Base-by-base conservation (phyloP, 768 basidiomycete genomes). In the Fomitopsis serialis region DNA sequence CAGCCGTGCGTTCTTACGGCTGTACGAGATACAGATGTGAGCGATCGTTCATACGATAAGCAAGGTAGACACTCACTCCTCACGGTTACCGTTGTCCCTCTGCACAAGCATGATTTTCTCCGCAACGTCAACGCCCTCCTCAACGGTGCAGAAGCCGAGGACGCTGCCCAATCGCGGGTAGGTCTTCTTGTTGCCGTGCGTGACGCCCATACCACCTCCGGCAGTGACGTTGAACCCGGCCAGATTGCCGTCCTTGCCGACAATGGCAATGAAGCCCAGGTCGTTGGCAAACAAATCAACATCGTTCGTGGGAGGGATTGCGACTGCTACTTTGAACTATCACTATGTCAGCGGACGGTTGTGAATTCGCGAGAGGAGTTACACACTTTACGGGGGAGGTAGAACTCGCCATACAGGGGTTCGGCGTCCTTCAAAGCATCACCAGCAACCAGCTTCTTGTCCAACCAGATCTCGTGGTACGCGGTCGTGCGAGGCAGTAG, bases 191-290 rank as follows among this genome's bases (percentile, higher is more conserved):
- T 92, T 96, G 32, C 93, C 93, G 62, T 98, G 96, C 1, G 97
- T 98, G 42, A 98, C 97, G 69, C 97, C 97, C 97, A 99, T 99
- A 46, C 97, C 97, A 61, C 97, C 97, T 53, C 97, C 97, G 42
- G 92, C 76, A 15, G 86, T 71, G 49, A 99, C 94, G 66, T 99
- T 97, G 80, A 97, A 99, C 42, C 97, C 97, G 50, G 78, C 77
- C 19, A 99, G 73, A 57, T 88, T 78, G 48, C 92, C 91, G 22
- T 83, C 68, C 54, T 81, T 73, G 58, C 84, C 81, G 25, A 91
- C 81, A 60, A 98, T 92, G 35, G 94, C 96, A 59, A 98, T 98
- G 77, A 94, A 97, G 7, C 97, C 97, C 13, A 98, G 74, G 68
- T 99, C 97, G 63, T 95, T 94, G 34, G 93, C 84, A 71, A 93